Evolutionary conservation across 805 yeast genomes (phyloP).

Genomic region (Candida cerambycidarum): DNA sequence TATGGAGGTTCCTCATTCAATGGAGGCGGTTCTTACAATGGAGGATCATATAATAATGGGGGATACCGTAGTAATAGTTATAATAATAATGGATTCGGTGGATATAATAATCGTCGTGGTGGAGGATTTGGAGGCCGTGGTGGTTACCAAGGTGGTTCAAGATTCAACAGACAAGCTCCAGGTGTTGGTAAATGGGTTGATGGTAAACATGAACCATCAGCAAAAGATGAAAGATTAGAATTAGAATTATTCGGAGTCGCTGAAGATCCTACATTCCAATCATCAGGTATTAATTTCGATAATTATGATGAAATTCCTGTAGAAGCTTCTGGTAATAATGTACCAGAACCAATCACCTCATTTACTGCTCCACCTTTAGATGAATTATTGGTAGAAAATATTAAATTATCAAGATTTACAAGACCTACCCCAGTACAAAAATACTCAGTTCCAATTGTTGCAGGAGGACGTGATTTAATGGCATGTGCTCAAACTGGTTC

Average conservation of each 20-base stretch:
- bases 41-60: conserved; percentile 11
- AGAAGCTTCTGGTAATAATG: conserved; percentile 93
- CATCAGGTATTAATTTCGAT: conserved; percentile 97
- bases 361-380: conserved; percentile 95
- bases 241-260: conserved; percentile 77
- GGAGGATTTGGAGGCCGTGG: conserved; percentile 24
- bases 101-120: conserved; percentile 28
- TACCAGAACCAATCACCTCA: conserved; percentile 87
- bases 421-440: conserved; percentile 97
- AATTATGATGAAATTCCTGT: conserved; percentile 98
- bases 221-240: conserved; percentile 68
- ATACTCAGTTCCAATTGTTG: conserved; percentile 89
- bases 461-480: conserved; percentile 88
- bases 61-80: conserved; percentile 17
- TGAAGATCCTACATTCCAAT: conserved; percentile 74
- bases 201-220: conserved; percentile 86
- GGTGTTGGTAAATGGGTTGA: conserved; percentile 82
- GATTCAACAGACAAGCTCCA: conserved; percentile 31
- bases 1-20: conserved; percentile 14
- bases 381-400: conserved; percentile 78
- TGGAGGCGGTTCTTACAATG: conserved; percentile 4
- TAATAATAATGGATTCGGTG: conserved; percentile 20
- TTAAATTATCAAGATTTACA: conserved; percentile 82
- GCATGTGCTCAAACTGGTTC: conserved; percentile 99
- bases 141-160: conserved; percentile 20